A percentile compares a stretch with the other conserved stretches of the same genome.
These are phyloP conservation scores for Metschnikowia kunwiensis DNA, from an alignment of 805 yeast species.

Conservation along the genomic window DNA sequence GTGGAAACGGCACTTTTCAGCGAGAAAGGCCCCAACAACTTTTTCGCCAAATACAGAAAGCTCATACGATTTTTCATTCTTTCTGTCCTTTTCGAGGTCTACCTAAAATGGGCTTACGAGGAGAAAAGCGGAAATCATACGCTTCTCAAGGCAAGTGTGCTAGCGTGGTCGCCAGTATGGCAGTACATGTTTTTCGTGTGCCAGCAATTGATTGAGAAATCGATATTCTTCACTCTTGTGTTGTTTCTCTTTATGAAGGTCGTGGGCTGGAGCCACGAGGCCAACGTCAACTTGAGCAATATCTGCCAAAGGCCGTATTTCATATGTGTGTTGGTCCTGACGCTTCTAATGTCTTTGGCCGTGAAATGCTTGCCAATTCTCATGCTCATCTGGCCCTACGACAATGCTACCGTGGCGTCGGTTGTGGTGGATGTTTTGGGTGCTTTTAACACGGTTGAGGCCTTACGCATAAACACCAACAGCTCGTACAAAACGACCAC, in stretches of 20 bases:
- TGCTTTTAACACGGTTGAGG: constrained; percentile 62
- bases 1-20: constrained; percentile 30
- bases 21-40: constrained; percentile 1
- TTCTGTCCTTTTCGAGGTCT: constrained; percentile 78
- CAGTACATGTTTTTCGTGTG: constrained; percentile 59
- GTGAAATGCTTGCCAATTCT: constrained; percentile 85
- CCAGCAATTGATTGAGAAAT: constrained; percentile 48
- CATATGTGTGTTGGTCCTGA: constrained; percentile 54
- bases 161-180: constrained; percentile 34
- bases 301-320: constrained; percentile 32
- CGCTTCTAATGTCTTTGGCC: constrained; percentile 72
- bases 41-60: constrained; percentile 21
- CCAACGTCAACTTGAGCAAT: constrained; percentile 19
- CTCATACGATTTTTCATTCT: constrained; percentile 52
- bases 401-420: constrained; percentile 60
- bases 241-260: constrained; percentile 22
- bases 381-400: constrained; percentile 97
- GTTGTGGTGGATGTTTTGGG: constrained; percentile 59
- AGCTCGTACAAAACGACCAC: constrained; percentile 9
- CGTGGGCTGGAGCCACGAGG: constrained; percentile 22
- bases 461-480: constrained; percentile 25
- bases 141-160: constrained; percentile 21
- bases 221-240: constrained; percentile 37
- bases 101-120: constrained; percentile 86
- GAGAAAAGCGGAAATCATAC: constrained; percentile 52